Base-by-base conservation (phyloP, 1,284 basidiomycete genomes). In the Rhodotorula glutinis region DNA sequence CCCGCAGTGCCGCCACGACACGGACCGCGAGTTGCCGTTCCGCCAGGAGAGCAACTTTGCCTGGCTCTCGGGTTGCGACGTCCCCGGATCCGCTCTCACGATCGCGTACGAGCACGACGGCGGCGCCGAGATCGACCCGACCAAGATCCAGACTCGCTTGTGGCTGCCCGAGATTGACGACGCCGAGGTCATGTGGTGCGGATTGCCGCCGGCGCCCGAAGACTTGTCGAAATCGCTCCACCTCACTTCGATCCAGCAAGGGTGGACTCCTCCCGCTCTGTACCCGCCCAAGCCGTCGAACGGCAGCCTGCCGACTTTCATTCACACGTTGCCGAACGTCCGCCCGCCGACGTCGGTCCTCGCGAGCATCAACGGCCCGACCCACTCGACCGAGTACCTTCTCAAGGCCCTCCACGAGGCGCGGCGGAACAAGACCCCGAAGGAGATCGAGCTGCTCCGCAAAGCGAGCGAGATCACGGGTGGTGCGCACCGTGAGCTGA, bases 381-480 rank as follows among this genome's bases (percentile, higher is more conserved):
- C 77, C 40, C 77, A 79, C 76, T 78, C 47, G 74, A 84, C 62
- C 66, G 78, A 82, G 43, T 86, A 86, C 75, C 85, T 95, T 29
- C 82, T 91, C 27, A 70, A 82, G 2, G 91, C 91, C 0, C 80
- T 95, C 25, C 90, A 93, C 72, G 81, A 80, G 43, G 87, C 91
- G 8, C 84, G 92, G 14, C 79, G 95, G 33, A 86, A 83, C 68
- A 96, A 95, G 80, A 87, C 87, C 25, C 79, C 81, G 5, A 78
- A 82, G 51, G 92, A 95, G 80, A 85, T 96, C 62, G 83, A 81
- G 21, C 44, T 53, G 44, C 71, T 74, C 69, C 82, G 83, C 61
- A 83, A 85, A 62, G 92, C 92, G 0, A 92, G 90, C 76, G 83
- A 84, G 63, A 91, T 95, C 72, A 91, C 89, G 70, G 91, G 89